phyloP scores from a whole-genome alignment of 2,329 filamentous ascomycete genomes.

The Colletotrichum sp. region DNA sequence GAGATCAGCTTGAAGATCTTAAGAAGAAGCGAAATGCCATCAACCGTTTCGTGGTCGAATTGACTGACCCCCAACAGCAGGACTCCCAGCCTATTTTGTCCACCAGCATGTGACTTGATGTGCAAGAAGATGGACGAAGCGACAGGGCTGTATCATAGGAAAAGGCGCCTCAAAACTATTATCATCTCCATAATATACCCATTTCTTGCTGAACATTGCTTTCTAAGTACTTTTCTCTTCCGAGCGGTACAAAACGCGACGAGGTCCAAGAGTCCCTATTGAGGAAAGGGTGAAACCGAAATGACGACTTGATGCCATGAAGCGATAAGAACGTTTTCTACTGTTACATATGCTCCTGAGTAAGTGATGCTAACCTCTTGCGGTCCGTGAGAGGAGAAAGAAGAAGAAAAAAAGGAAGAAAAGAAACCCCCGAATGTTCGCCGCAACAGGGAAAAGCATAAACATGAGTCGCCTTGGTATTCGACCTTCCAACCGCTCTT shows the following conservation, averaged over 20 bases:
- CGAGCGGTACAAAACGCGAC: not conserved
- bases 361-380: not conserved
- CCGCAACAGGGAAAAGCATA: not conserved
- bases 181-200: not conserved
- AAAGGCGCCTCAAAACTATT: not conserved
- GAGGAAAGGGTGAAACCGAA: not conserved
- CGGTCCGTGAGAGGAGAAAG: not conserved
- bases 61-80: conserved; percentile 17
- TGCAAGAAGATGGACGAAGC: not conserved
- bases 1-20: conserved; percentile 35
- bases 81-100: not conserved
- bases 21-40: conserved; percentile 31
- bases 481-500: not conserved
- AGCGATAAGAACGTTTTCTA: not conserved
- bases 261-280: not conserved
- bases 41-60: conserved; percentile 29
- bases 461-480: not conserved
- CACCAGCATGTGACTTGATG: not conserved
- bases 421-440: not conserved
- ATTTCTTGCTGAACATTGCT: not conserved
- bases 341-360: not conserved
- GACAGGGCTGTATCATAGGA: not conserved
- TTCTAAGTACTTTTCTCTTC: not conserved
- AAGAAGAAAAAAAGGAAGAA: not conserved
- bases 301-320: not conserved